phyloP scores from a whole-genome alignment of 208 protist species.

The Willaertia magna region DNA sequence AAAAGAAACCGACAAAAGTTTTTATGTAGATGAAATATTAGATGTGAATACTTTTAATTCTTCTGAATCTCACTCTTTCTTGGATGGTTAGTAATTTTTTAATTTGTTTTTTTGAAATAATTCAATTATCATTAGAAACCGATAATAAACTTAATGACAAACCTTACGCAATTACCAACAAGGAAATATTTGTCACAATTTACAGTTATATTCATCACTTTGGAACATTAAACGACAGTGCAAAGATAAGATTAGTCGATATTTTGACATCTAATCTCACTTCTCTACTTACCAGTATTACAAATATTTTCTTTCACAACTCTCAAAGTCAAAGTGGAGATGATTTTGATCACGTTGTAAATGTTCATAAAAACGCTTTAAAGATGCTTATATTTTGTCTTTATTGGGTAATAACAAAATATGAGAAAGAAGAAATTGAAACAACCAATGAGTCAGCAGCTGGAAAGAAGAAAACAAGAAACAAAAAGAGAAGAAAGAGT shows the following conservation, averaged over 20 bases:
- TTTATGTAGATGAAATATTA: background rate
- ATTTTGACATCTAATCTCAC: background rate
- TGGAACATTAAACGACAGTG: background rate
- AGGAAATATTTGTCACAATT: background rate
- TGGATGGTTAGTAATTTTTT: background rate
- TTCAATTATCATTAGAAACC: background rate
- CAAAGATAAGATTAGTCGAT: background rate
- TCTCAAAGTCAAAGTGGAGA: background rate
- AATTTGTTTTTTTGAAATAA: background rate
- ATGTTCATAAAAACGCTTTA: constrained; percentile 9
- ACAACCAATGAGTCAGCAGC: background rate
- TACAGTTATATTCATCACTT: background rate
- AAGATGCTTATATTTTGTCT: constrained; percentile 22
- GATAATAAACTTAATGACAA: background rate
- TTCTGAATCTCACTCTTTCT: background rate
- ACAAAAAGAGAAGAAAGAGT: background rate
- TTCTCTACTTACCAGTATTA: background rate
- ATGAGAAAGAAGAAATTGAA: background rate
- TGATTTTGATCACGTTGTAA: background rate
- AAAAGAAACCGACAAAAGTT: background rate
- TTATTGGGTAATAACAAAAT: background rate
- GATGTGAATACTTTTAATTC: background rate
- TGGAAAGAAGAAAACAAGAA: background rate
- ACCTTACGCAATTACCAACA: background rate
- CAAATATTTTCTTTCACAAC: background rate